These are phyloP conservation scores for Sedum album DNA, from an alignment of 164 flowering plant species.

Conservation along the genomic window DNA sequence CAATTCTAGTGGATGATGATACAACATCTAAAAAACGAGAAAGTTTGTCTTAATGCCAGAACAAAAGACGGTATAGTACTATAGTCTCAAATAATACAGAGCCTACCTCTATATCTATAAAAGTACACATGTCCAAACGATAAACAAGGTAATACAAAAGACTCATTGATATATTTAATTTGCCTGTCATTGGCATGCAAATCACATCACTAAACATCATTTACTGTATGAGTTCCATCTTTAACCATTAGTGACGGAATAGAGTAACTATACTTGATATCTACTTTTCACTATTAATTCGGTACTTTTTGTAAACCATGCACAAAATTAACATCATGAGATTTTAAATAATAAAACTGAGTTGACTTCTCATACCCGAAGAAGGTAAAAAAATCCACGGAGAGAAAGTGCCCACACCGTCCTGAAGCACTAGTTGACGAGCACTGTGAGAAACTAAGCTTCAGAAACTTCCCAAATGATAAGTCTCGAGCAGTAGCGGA, in stretches of 20 bases:
- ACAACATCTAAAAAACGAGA: neutral
- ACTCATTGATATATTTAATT: neutral
- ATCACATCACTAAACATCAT: neutral
- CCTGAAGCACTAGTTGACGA: slow-evolving; percentile 28
- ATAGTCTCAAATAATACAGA: neutral
- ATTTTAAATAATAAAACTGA: neutral
- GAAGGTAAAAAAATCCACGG: slow-evolving; percentile 61
- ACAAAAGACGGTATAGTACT: neutral
- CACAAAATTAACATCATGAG: neutral
- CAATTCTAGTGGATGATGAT: neutral
- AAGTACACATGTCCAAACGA: neutral
- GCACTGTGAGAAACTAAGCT: slow-evolving; percentile 60
- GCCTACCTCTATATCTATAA: neutral
- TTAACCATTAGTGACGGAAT: neutral
- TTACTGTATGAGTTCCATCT: neutral
- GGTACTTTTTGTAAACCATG: neutral
- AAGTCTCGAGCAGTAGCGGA: slow-evolving; percentile 57
- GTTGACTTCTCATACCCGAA: slow-evolving; percentile 58
- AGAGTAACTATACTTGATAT: neutral
- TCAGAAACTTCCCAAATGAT: slow-evolving; percentile 93
- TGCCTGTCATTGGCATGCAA: neutral
- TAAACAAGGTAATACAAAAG: neutral
- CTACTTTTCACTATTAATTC: neutral
- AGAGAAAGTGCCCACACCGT: slow-evolving; percentile 70
- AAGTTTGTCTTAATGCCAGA: neutral